phyloP scores from a whole-genome alignment of 768 basidiomycete species.

The Pseudohyphozyma bogoriensis region DNA sequence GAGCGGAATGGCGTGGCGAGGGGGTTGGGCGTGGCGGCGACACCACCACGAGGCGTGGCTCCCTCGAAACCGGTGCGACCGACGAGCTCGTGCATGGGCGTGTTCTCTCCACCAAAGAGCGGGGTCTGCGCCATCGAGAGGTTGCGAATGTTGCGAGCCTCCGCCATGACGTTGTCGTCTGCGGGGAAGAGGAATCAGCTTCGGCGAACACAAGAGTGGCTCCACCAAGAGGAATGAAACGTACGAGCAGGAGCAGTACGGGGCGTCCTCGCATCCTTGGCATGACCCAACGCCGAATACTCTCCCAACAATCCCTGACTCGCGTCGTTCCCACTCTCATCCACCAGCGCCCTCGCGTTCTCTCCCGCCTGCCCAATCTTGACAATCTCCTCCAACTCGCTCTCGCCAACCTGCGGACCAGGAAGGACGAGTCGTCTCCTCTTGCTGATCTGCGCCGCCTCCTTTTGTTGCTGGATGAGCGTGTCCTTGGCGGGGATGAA shows the following conservation, averaged over 20 bases:
- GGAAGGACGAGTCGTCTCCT: constrained; percentile 76
- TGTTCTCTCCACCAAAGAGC: constrained; percentile 92
- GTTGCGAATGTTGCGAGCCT: constrained; percentile 89
- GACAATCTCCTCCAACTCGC: constrained; percentile 92
- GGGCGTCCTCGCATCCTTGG: constrained; percentile 86
- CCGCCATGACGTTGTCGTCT: constrained; percentile 92
- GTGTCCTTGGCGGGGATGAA: constrained; percentile 95
- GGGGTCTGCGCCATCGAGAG: constrained; percentile 90
- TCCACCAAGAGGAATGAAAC: constrained; percentile 36
- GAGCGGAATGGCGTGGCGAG: constrained; percentile 69
- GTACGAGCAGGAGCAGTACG: constrained; percentile 84
- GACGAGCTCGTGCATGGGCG: constrained; percentile 64
- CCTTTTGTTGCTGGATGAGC: constrained; percentile 60
- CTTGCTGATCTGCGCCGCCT: constrained; percentile 88
- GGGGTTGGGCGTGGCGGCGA: constrained; percentile 91
- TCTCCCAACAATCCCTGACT: constrained; percentile 80
- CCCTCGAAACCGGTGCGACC: constrained; percentile 86
- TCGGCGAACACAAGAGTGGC: background rate
- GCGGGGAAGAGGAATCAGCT: constrained; percentile 9
- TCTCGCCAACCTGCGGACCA: constrained; percentile 81
- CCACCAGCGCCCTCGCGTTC: constrained; percentile 72
- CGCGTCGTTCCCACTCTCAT: constrained; percentile 59
- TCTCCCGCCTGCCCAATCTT: constrained; percentile 93
- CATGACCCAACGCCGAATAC: constrained; percentile 79
- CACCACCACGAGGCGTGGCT: constrained; percentile 84